Evolutionary conservation across 768 basidiomycete genomes (phyloP), one percentile per base, ranked within the genome.

Genomic region (Boletus insuetus): DNA sequence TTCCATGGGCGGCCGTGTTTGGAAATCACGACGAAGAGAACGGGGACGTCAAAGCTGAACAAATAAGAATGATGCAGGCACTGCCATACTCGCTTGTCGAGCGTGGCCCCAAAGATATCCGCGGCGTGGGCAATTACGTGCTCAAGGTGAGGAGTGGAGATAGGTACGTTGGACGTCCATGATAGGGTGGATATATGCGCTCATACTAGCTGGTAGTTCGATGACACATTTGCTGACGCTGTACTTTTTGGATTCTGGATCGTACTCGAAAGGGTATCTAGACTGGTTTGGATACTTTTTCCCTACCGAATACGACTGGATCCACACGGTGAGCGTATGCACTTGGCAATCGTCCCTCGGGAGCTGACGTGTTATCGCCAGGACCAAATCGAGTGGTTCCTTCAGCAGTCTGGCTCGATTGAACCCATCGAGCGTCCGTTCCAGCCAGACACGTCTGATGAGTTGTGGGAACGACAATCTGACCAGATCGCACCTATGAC

Each of bases 21-120:
- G 96, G 96, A 1, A 98, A 99, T 65, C 96, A 99, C 69, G 96
- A 98, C 61, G 81, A 84, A 42, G 89, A 94, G 56, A 79, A 83
- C 47, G 88, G 86, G 14, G 61, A 77, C 61, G 55, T 73, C 29
- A 84, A 86, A 58, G 82, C 79, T 31, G 79, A 83, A 17, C 91
- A 95, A 64, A 66, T 92, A 55, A 74, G 76, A 56, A 71, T 86
- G 62, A 82, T 94, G 82, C 85, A 87, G 66, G 80, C 75, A 1
- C 75, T 98, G 54, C 96, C 96, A 0, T 97, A 94, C 66, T 94
- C 86, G 49, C 72, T 98, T 6, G 85, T 91, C 7, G 79, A 91
- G 62, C 69, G 78, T 8, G 96, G 96, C 2, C 94, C 95, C 3
- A 81, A 82, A 59, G 85, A 86, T 64, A 79, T 98, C 0, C 91